Conservation (phyloP, 2,329 filamentous ascomycete species). For the Neurospora sp. region DNA sequence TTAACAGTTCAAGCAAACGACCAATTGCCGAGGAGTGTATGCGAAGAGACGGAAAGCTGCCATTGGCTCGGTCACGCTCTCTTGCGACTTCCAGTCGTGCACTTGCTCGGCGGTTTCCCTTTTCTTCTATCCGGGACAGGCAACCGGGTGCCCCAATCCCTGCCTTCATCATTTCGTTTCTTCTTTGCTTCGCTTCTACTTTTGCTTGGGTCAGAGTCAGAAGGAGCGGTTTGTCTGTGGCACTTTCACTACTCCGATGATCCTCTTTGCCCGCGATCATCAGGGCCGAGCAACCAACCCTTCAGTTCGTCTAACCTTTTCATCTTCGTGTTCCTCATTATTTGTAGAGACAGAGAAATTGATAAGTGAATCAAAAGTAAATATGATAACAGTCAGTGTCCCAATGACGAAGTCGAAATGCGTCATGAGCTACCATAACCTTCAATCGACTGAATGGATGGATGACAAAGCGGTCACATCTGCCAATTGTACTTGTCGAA, state of each 20-base stretch:
- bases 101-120: not conserved
- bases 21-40: not conserved
- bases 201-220: not conserved
- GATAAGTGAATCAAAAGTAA: not conserved
- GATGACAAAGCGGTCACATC: not conserved
- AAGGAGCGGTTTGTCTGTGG: not conserved
- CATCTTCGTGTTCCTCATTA: not conserved
- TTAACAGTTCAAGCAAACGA: not conserved
- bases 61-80: not conserved
- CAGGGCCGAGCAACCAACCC: not conserved
- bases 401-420: not conserved
- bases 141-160: not conserved
- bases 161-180: not conserved
- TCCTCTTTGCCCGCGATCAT: not conserved
- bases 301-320: not conserved
- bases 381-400: not conserved
- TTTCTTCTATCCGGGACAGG: not conserved
- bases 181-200: not conserved
- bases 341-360: not conserved
- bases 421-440: not conserved
- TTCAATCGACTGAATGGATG: not conserved
- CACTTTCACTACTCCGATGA: not conserved
- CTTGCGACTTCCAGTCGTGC: not conserved
- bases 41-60: not conserved
- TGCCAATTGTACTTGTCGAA: not conserved